A percentile compares a stretch with the other conserved stretches of the same genome.
Evolutionary conservation across 352 stramenopile genomes (phyloP).

Genomic region (Phytophthora agathidicida): DNA sequence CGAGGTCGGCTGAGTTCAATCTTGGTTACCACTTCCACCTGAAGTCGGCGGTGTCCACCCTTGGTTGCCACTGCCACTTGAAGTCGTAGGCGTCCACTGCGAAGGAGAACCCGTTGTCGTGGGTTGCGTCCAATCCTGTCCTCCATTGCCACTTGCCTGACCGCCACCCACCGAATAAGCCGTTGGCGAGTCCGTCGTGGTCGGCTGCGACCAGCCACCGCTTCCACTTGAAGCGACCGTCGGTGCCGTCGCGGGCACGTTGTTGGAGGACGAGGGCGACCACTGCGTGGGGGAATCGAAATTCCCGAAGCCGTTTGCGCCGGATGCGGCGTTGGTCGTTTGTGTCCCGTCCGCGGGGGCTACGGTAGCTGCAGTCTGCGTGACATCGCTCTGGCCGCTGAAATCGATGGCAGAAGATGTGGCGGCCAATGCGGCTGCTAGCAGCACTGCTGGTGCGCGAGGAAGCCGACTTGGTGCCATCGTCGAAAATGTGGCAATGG

Average conservation of each 20-base stretch:
- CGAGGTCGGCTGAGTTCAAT: background rate
- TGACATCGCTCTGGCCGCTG: slow-evolving; percentile 5
- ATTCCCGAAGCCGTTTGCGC: slow-evolving; percentile 17
- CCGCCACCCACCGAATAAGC: no score
- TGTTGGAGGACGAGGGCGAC: slow-evolving; percentile 2
- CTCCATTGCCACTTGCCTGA: slow-evolving; percentile 5
- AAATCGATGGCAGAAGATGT: slow-evolving; percentile 14
- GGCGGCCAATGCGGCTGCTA: slow-evolving; percentile 8
- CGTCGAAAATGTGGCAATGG: slow-evolving; percentile 4
- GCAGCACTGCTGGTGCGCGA: slow-evolving; percentile 2
- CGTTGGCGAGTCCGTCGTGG: background rate
- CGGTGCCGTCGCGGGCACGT: background rate
- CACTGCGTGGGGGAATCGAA: slow-evolving; percentile 9
- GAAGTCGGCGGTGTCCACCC: background rate
- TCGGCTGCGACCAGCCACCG: slow-evolving; percentile 1
- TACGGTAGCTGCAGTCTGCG: slow-evolving; percentile 17
- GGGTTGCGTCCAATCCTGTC: background rate
- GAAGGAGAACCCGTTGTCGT: background rate
- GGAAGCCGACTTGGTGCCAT: slow-evolving; percentile 12
- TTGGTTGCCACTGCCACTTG: background rate
- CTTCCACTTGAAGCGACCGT: background rate
- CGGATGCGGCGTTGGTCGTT: background rate
- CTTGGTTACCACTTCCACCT: background rate
- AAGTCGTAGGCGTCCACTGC: background rate
- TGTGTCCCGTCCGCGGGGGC: background rate